Evolutionary conservation across 495 filamentous ascomycete species (phyloP), one percentile per base, ranked within the genome.

Genomic region (Aspergillus olivimuriae): DNA sequence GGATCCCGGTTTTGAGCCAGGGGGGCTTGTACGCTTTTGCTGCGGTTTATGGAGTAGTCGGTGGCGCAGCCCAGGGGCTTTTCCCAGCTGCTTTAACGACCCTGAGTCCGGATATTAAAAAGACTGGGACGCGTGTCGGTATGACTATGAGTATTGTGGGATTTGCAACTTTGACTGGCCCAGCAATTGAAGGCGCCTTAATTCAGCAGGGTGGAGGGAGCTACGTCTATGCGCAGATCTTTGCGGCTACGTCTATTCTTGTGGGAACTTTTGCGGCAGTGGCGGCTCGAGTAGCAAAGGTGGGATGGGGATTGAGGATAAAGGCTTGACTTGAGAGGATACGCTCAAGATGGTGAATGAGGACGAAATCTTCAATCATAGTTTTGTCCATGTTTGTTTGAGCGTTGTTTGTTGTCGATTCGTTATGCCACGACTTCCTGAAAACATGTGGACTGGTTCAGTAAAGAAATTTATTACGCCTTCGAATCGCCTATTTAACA

Each of bases 91-190:
- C 76, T 47, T 43, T 78, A 42, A 70, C 75, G 2, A 71, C 78
- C 17, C 68, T 84, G 33, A 71, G 66, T 0, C 72, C 68, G 2
- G 78, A 86, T 56, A 39, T 81, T 47, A 62, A 71, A 9, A 83
- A 82, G 52, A 63, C 74, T 3, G 86, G 85, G 0, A 77, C 77
- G 30, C 65, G 83, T 20, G 75, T 86, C 61, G 86, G 85, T 2
- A 87, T 88, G 82, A 69, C 79, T 2, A 83, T 87, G 46, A 79
- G 68, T 6, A 75, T 86, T 39, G 66, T 76, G 7, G 77, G 75
- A 42, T 73, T 85, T 40, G 78, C 81, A 1, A 67, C 65, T 39
- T 57, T 86, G 38, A 80, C 77, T 14, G 80, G 82, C 0, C 70
- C 81, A n/a, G 77, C 83, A 2, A 75, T 86, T 36, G 75, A 74